Conservation (phyloP, 1,139 yeast species). For the Arxiozyma slooffiae region DNA sequence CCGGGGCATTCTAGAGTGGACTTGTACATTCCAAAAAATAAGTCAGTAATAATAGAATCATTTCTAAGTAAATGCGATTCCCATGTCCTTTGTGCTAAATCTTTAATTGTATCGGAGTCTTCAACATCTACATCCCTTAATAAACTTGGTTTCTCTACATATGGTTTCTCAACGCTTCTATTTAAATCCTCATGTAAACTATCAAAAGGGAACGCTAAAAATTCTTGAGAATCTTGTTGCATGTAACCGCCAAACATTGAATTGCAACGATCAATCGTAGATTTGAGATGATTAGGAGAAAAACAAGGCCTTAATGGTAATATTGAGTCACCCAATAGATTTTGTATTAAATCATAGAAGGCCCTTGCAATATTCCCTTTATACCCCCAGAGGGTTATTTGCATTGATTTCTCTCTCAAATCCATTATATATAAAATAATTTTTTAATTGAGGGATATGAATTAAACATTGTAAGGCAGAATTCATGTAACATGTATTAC, state of each 20-base stretch:
- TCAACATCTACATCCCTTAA: constrained; percentile 44
- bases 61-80: constrained; percentile 67
- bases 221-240: constrained; percentile 95
- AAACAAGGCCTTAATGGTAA: constrained; percentile 11
- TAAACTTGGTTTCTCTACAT: constrained; percentile 79
- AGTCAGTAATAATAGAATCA: constrained; percentile 74
- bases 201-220: constrained; percentile 79
- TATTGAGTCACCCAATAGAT: constrained; percentile 37
- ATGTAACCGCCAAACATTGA: constrained; percentile 77
- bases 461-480: constrained; percentile 86
- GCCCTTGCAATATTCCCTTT: constrained; percentile 70
- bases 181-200: constrained; percentile 92
- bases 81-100: constrained; percentile 74
- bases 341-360: constrained; percentile 57
- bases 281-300: constrained; percentile 70
- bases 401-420: constrained; percentile 59
- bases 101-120: constrained; percentile 44
- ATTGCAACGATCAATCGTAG: constrained; percentile 68
- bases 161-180: constrained; percentile 71
- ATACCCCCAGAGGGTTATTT: constrained; percentile 77
- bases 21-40: constrained; percentile 84
- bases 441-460: constrained; percentile 76
- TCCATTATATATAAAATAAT: constrained; percentile 59
- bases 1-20: constrained; percentile 84
- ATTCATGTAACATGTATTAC: constrained; percentile 95